Evolutionary conservation across 2,329 filamentous ascomycete species (phyloP).

Genomic region (Dendryphion nanum): DNA sequence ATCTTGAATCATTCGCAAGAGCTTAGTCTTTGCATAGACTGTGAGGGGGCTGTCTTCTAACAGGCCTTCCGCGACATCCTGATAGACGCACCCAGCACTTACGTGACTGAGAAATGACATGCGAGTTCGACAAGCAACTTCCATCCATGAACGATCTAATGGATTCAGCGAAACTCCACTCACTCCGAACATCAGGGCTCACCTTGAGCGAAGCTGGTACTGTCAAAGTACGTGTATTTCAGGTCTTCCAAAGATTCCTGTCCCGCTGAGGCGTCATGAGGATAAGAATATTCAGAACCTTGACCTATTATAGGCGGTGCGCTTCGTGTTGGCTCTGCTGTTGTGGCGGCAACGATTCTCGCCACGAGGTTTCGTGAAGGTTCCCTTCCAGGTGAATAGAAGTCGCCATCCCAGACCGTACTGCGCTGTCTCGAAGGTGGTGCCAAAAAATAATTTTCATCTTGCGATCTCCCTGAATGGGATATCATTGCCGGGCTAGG

Average conservation of each 20-base stretch:
- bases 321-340: conserved; percentile 17
- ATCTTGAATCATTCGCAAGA: conserved; percentile 26
- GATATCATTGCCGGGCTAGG: conserved; percentile 20
- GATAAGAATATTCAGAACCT: conserved; percentile 24
- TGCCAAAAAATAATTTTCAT: too few relatives aligned
- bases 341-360: conserved; percentile 23
- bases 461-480: conserved; percentile 11
- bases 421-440: conserved; percentile 9
- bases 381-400: conserved; percentile 17
- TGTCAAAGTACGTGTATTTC: conserved; percentile 23
- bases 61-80: conserved; percentile 27
- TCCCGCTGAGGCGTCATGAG: conserved; percentile 3
- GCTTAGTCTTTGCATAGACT: conserved; percentile 30
- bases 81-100: conserved; percentile 31
- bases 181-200: too few relatives aligned
- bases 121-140: conserved; percentile 22
- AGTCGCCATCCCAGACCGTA: conserved; percentile 16
- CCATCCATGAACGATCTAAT: conserved; percentile 27
- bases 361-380: conserved; percentile 21
- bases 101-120: conserved; percentile 36
- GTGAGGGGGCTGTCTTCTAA: conserved; percentile 30
- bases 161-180: conserved; percentile 8
- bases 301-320: conserved; percentile 21
- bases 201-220: conserved; percentile 21
- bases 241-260: conserved; percentile 19